Base-by-base conservation (phyloP, 179 eudicot genomes). In the Beta lomatogona region DNA sequence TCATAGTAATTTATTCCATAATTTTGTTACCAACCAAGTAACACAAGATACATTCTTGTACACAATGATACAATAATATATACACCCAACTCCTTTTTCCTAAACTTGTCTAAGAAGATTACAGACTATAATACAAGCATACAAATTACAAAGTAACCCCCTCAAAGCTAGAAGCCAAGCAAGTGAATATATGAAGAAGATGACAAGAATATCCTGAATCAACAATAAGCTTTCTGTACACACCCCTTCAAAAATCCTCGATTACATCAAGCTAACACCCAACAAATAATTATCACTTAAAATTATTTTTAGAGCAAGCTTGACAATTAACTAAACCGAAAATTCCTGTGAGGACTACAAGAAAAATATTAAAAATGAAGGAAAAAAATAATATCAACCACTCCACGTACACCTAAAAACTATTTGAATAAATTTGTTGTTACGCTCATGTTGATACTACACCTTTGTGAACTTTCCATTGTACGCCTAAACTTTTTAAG, bases 121-220 rank as follows among this genome's bases (percentile, higher is more conserved):
- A 52, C 44, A 36, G 3, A 36, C 41, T 36, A 36, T 36, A 36
- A 21, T 71, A 55, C 64, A 54, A 73, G 21, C 59, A 31, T 44
- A 25, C 72, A 15, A 15, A 36, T 16, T 68, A 68, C 72, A 44
- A 8, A 7, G 8, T 2, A 70, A 73, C 76, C 60, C 55, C 18
- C 28, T 13, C 19, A 73, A 73, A 73, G 61, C 63, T 73, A 53
- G 28, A 28, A 25, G 77, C 77, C 77, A 73, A 53, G 61, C 54
- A 54, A 73, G 8, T 25, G 77, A 25, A 10, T 54, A n/a, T 63
- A 73, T 54, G 9, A 28, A 73, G 6, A 52, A 73, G 48, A 73
- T 73, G 63, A 53, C 77, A 73, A 55, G 9, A 73, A 13, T 7
- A 6, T 72, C 44, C 44, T 72, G 41, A 36, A 36, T 36, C 3